Conservation (phyloP, 495 filamentous ascomycete species). For the Talaromyces thailandensis region DNA sequence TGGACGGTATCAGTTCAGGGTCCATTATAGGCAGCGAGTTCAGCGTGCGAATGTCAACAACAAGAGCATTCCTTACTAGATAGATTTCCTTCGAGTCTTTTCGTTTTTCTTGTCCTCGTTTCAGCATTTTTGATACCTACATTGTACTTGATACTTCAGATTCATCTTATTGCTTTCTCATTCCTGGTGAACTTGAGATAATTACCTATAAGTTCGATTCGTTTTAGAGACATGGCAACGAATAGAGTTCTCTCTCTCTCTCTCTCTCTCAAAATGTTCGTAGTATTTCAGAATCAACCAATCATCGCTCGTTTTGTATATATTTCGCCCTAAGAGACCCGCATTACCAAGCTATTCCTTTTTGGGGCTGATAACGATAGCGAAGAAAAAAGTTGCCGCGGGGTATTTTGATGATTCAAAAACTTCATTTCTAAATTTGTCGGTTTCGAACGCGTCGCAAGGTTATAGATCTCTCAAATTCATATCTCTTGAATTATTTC, state of each 20-base stretch:
- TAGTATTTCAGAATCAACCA: background rate
- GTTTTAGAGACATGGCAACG: background rate
- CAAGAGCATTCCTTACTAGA: background rate
- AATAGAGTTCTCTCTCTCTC: background rate
- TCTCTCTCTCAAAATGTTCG: background rate
- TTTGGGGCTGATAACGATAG: constrained; percentile 2
- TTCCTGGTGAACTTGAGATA: background rate
- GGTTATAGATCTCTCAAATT: background rate
- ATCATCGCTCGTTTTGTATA: background rate
- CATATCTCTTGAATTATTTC: background rate
- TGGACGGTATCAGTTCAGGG: constrained; percentile 52
- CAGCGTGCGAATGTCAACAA: constrained; percentile 13
- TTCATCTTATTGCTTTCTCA: background rate
- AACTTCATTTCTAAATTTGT: background rate
- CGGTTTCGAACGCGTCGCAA: background rate
- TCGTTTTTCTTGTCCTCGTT: background rate
- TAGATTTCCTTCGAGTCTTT: background rate
- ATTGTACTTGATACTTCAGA: background rate
- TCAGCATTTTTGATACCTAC: background rate
- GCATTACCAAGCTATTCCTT: background rate
- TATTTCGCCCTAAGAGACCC: background rate
- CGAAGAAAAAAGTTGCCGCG: background rate
- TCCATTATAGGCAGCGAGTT: constrained; percentile 48
- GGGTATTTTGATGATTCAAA: background rate
- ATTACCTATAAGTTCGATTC: background rate